Conservation (phyloP, 2,329 filamentous ascomycete genomes). For the Mycosphaerella arachidis region DNA sequence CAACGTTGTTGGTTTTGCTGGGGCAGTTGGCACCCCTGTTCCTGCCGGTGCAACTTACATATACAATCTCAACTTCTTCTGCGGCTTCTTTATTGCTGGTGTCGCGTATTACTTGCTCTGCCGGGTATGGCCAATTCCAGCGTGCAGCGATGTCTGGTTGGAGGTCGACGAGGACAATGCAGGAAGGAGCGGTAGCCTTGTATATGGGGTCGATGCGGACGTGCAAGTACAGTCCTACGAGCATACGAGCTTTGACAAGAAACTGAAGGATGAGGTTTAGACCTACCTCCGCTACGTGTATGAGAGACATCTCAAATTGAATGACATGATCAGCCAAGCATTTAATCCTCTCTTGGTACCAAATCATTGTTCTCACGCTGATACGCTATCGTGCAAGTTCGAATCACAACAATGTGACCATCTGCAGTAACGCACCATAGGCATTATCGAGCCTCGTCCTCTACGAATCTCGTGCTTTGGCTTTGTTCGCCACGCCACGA, state of each 20-base stretch:
- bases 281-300: background rate
- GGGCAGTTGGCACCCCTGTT: constrained; percentile 66
- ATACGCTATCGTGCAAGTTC: too few relatives aligned
- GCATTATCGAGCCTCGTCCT: too few relatives aligned
- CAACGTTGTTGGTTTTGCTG: constrained; percentile 88
- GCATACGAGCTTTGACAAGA: constrained; percentile 9
- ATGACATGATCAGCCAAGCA: background rate
- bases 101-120: constrained; percentile 67
- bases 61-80: constrained; percentile 88
- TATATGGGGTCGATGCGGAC: constrained; percentile 26
- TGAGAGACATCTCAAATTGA: background rate
- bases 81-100: constrained; percentile 68
- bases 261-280: constrained; percentile 2
- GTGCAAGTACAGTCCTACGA: constrained; percentile 8
- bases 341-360: too few relatives aligned
- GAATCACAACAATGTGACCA: too few relatives aligned
- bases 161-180: constrained; percentile 63
- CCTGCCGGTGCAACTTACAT: constrained; percentile 77
- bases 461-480: too few relatives aligned
- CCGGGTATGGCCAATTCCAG: constrained; percentile 66
- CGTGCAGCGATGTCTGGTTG: constrained; percentile 70
- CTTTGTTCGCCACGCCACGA: too few relatives aligned
- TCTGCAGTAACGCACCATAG: too few relatives aligned
- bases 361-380: too few relatives aligned
- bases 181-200: constrained; percentile 28